These are phyloP conservation scores for Penicillium capsulatum DNA, from an alignment of 2,329 filamentous ascomycete genomes.

Conservation along the genomic window DNA sequence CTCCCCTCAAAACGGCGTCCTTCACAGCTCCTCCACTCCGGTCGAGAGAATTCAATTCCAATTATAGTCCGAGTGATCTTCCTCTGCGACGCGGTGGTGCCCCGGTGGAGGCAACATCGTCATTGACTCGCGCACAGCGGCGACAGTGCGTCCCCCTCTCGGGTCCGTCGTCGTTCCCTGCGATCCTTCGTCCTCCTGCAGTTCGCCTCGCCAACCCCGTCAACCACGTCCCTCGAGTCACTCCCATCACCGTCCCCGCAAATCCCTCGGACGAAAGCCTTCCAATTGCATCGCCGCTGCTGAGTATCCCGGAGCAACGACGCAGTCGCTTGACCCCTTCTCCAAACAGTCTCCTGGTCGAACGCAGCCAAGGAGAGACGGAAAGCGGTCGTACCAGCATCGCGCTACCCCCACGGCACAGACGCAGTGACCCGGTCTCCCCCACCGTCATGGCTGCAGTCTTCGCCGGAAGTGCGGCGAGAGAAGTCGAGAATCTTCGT, in stretches of 20 bases:
- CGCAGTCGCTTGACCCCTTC: constrained; percentile 50
- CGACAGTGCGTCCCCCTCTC: constrained; percentile 24
- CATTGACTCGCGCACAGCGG: constrained; percentile 19
- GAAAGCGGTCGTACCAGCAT: constrained; percentile 52
- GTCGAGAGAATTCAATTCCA: constrained; percentile 14
- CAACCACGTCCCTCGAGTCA: constrained; percentile 56
- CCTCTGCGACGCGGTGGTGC: constrained; percentile 2
- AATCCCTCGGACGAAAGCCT: constrained; percentile 35
- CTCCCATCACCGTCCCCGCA: constrained; percentile 44
- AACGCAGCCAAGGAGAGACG: constrained; percentile 44
- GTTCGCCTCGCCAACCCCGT: constrained; percentile 59
- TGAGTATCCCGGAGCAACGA: constrained; percentile 55
- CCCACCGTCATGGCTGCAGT: constrained; percentile 26
- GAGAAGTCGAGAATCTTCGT: constrained; percentile 27
- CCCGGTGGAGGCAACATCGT: constrained; percentile 17
- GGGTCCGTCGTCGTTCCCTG: constrained; percentile 23
- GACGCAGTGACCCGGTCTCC: constrained; percentile 30
- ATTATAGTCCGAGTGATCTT: constrained; percentile 6
- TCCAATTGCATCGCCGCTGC: constrained; percentile 48
- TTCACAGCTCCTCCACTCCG: constrained; percentile 13
- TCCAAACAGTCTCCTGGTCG: constrained; percentile 46
- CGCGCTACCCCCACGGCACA: constrained; percentile 46
- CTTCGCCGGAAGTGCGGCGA: constrained; percentile 23
- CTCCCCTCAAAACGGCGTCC: constrained; percentile 25
- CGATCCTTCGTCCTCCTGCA: constrained; percentile 37